phyloP scores from a whole-genome alignment of 306 rosid genomes.

The Delonix regia region DNA sequence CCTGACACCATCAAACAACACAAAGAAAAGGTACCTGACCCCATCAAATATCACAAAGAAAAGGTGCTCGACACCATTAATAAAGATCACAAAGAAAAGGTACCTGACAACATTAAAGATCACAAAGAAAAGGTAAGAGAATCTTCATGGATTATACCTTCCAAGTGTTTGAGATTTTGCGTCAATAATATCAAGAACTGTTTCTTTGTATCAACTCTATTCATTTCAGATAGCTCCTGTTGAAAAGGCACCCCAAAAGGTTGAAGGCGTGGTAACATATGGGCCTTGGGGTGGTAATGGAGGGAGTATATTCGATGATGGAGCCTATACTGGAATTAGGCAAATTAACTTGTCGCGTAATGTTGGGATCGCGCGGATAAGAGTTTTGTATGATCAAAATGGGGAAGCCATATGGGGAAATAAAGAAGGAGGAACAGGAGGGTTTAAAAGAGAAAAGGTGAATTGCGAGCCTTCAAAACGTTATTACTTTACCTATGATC shows the following conservation, averaged over 20 bases:
- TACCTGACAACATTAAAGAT: constrained; percentile 25
- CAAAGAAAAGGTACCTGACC: constrained; percentile 48
- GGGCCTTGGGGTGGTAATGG: constrained; percentile 94
- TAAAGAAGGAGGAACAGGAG: constrained; percentile 84
- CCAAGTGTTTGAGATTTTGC: constrained; percentile 17
- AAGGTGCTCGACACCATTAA: neutral
- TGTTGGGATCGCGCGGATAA: constrained; percentile 74
- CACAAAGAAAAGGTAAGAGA: constrained; percentile 54
- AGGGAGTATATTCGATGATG: constrained; percentile 74
- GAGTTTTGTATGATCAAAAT: constrained; percentile 65
- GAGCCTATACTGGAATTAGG: constrained; percentile 63
- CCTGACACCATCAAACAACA: constrained; percentile 35
- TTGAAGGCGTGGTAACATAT: constrained; percentile 52
- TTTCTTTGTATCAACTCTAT: neutral
- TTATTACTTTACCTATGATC: constrained; percentile 7
- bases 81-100: neutral
- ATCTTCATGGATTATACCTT: constrained; percentile 12
- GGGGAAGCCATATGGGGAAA: constrained; percentile 75
- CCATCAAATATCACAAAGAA: neutral
- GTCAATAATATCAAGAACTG: neutral
- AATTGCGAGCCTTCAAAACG: constrained; percentile 11
- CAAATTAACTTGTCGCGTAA: constrained; percentile 78
- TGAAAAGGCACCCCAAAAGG: constrained; percentile 29
- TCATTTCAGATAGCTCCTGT: constrained; percentile 36
- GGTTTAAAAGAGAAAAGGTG: constrained; percentile 82